Evolutionary conservation across 352 stramenopile genomes (phyloP), one percentile per base, ranked within the genome.

Genomic region (Phytopythium mirpurense): DNA sequence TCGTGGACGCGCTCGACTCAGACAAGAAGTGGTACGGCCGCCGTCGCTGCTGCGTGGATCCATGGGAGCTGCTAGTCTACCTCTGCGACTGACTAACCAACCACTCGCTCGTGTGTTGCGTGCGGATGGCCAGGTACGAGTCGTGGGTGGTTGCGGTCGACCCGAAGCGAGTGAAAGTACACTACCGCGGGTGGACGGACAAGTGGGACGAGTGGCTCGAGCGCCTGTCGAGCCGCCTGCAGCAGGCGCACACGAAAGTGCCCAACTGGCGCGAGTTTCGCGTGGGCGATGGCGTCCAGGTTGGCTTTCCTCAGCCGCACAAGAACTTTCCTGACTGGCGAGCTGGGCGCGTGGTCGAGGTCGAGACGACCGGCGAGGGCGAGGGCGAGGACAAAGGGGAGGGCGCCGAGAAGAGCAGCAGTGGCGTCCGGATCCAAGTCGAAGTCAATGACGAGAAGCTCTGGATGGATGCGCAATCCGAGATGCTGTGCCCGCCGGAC

Each of bases 121-220:
- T 45, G 23, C 18, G 21, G n/a, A 8, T 56, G 45, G 18, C 10
- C n/a, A 72, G 63, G 67, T 88, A 87, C 36, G 83, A 94, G 40
- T 86, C 79, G 18, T 66, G 74, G 7, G 59, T 92, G 18, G 57
- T 90, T 3, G 69, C 63, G 1, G n/a, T 80, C 27, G 56, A 67
- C 2, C 38, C 63, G 1, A 63, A 27, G 6, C 62, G 83, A 4
- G 70, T 98, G 31, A 72, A 94, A 31, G 86, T 99, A 31, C 95
- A 98, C 64, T 99, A 98, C 63, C 97, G 98, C 52, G 96, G 96
- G 8, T 99, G 96, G 96, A 97, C 96, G 3, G 57, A 82, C 12
- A 92, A 96, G 56, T 99, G 96, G 96, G 95, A 99, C 68, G 95
- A 99, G 67, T 98, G 94, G 93, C 70, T 99, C 24, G 60, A 75